Base-by-base conservation (phyloP, 768 basidiomycete genomes). In the Kwoniella sp. region DNA sequence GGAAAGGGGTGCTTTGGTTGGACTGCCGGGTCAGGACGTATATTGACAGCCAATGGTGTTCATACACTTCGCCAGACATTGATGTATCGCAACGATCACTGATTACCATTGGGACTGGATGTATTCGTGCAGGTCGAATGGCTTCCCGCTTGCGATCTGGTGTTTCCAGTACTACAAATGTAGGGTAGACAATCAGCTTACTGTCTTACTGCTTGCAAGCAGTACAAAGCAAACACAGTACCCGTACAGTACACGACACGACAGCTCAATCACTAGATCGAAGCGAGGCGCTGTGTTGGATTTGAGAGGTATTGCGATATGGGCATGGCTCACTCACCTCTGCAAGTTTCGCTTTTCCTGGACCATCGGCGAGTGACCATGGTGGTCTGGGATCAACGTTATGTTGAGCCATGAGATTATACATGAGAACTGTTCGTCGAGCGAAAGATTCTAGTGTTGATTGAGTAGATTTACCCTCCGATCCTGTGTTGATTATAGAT, bases 41-140 rank as follows among this genome's bases (percentile, higher is more conserved):
- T n/a, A n/a, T n/a, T n/a, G n/a, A n/a, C n/a, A n/a, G n/a, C n/a
- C n/a, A n/a, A n/a, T n/a, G n/a, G n/a, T n/a, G n/a, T n/a, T n/a
- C n/a, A n/a, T n/a, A 13, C 17, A 15, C 8, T 44, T 44, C 10
- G 40, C 17, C 17, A 4, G 17, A 3, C 40, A 3, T 44, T 4
- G 40, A 33, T 33, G 13, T 33, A 33, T 33, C 7, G 33, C 4
- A 44, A 44, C 17, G 10, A 19, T 44, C 4, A 9, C 8, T 44
- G 8, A 10, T 44, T 22, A 64, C 67, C 67, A 68, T 0, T 58
- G 29, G 21, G 62, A 53, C 12, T 60, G 37, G 1, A 67, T 67
- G 44, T 64, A 73, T n/a, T 70, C 68, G 13, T 55, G 58, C 52
- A 73, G 55, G 10, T 49, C 60, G 58, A 73, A 70, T 2, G 56